Percentiles rank a stretch among this genome's conserved stretches.
Conservation (phyloP, 352 stramenopile species). For the Phytopythium chamaehyphon region DNA sequence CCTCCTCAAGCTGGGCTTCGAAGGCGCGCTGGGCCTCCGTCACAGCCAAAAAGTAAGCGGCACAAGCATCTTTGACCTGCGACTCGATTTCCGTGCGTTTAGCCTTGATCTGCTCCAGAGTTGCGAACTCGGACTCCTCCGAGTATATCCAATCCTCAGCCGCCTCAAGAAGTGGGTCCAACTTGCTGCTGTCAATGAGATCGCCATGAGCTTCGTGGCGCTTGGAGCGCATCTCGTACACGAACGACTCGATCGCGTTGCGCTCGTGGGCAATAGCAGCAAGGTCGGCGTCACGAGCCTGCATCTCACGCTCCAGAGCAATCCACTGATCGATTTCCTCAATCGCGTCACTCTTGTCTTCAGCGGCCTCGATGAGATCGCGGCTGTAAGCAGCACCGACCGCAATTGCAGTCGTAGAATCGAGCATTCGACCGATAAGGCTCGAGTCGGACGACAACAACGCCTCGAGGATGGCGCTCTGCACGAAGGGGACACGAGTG, state of each 20-base stretch:
- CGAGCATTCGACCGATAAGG: conserved; percentile 83
- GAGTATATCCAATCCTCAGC: conserved; percentile 92
- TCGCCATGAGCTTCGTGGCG: conserved; percentile 56
- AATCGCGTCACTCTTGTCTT: conserved; percentile 20
- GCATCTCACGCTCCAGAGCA: conserved; percentile 65
- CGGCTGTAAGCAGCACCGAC: conserved; percentile 63
- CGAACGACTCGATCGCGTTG: conserved; percentile 89
- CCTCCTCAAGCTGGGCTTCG: conserved; percentile 75
- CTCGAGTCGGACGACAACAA: conserved; percentile 28
- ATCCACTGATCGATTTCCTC: conserved; percentile 31
- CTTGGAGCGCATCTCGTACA: conserved; percentile 90
- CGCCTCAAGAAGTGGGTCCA: conserved; percentile 74
- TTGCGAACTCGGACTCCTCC: conserved; percentile 77
- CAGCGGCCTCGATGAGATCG: conserved; percentile 15
- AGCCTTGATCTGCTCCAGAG: conserved; percentile 40
- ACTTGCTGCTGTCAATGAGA: conserved; percentile 52
- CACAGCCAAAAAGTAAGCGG: conserved; percentile 69
- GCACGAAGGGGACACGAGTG: conserved; percentile 85
- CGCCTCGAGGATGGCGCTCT: conserved; percentile 62
- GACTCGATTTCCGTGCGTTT: conserved; percentile 57
- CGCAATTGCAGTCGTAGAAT: conserved; percentile 82
- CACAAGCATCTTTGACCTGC: conserved; percentile 47
- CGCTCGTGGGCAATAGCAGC: conserved; percentile 70
- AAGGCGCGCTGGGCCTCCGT: conserved; percentile 52
- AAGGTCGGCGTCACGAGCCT: conserved; percentile 64